These are phyloP conservation scores for Nadsonia fulvescens DNA, from an alignment of 805 yeast species.

Conservation along the genomic window DNA sequence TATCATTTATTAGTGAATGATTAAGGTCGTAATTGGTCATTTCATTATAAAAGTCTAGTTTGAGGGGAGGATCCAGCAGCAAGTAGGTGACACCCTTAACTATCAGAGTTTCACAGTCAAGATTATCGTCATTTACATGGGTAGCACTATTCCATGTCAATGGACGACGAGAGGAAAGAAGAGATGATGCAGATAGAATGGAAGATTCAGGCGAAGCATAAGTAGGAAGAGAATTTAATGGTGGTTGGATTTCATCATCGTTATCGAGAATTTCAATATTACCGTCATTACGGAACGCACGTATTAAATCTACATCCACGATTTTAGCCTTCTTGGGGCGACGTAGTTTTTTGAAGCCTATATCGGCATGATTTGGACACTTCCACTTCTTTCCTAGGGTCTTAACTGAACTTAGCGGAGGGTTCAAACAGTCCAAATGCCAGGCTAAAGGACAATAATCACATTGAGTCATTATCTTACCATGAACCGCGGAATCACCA, in stretches of 20 bases:
- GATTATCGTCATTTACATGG: too few relatives aligned
- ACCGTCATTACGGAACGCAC: conserved; percentile 37
- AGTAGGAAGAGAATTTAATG: too few relatives aligned
- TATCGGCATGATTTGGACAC: conserved; percentile 71
- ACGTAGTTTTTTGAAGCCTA: conserved; percentile 10
- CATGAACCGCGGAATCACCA: conserved; percentile 44
- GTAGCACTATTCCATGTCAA: too few relatives aligned
- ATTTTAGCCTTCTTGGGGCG: conserved; percentile 30
- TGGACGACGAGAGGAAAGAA: too few relatives aligned
- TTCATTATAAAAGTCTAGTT: too few relatives aligned
- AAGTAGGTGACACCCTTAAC: too few relatives aligned
- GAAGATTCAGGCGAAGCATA: too few relatives aligned
- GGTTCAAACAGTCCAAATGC: conserved; percentile 77
- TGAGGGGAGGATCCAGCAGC: too few relatives aligned
- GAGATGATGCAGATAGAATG: too few relatives aligned
- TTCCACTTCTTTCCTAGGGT: conserved; percentile 70
- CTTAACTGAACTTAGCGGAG: conserved; percentile 57
- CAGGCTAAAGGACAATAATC: conserved; percentile 70
- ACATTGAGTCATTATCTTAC: conserved; percentile 47
- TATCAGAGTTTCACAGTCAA: too few relatives aligned
- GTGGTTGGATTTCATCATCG: conserved; percentile 25
- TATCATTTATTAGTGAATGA: too few relatives aligned
- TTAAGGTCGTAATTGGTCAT: too few relatives aligned
- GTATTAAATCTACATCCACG: conserved; percentile 34
- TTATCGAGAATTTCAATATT: conserved; percentile 34